Conservation (phyloP, 306 rosid species). For the Urtica urens region DNA sequence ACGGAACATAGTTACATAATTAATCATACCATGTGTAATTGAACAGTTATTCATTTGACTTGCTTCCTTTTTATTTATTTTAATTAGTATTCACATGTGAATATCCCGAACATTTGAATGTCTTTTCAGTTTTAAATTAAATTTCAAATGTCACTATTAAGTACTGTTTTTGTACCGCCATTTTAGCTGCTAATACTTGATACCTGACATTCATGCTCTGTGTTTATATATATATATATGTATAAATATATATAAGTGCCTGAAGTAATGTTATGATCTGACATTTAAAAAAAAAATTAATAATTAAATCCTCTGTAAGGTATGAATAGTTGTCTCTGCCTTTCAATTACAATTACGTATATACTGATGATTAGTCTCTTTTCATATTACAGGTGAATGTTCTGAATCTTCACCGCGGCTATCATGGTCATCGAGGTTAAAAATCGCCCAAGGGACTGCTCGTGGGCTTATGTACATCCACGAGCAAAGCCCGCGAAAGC, state of each 20-base stretch:
- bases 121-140: too few species aligned
- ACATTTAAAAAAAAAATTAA: not conserved
- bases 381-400: conserved; percentile 44
- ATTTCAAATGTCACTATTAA: too few species aligned
- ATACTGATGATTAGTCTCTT: not conserved
- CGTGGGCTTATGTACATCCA: conserved; percentile 65
- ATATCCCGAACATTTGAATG: too few species aligned
- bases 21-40: conserved; percentile 1
- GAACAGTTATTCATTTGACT: not conserved
- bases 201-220: conserved; percentile 10
- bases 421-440: conserved; percentile 59
- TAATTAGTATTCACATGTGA: not conserved
- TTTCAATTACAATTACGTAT: not conserved
- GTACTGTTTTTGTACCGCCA: conserved; percentile 10
- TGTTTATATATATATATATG: conserved; percentile 17
- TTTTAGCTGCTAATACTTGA: conserved; percentile 3
- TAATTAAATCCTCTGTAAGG: too few species aligned
- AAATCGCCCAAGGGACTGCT: conserved; percentile 68
- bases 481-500: conserved; percentile 53
- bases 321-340: not conserved
- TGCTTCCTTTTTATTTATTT: not conserved
- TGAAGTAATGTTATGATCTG: too few species aligned
- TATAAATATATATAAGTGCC: too few species aligned
- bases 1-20: not conserved
- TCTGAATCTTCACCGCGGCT: conserved; percentile 32